Base-by-base conservation (phyloP, 257 asterid genomes). In the Primulina huaijiensis region DNA sequence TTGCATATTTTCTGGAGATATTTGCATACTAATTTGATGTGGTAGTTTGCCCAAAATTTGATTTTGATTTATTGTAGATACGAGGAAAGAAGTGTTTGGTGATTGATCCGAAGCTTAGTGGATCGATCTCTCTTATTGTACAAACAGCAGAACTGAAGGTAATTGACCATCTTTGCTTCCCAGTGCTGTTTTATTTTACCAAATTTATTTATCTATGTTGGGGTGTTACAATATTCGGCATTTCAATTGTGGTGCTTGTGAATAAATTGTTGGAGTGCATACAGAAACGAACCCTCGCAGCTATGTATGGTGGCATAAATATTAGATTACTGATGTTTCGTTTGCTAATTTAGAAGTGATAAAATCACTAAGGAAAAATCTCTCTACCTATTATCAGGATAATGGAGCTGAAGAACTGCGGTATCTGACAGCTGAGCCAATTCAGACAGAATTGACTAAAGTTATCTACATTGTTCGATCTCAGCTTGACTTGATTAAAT, bases 41-140 rank as follows among this genome's bases (percentile, higher is more conserved):
- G n/a, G 37, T 64, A 38, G 8, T 33, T 20, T 27, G 23, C 70
- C 73, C 29, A 21, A 69, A 17, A 14, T 71, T 46, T 67, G 8
- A 34, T 30, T 60, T 76, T 12, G 67, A 8, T 19, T 62, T 20
- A 33, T 43, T 74, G 7, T 67, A 94, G 99, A 81, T 94, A 85
- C 88, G 96, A 70, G 99, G 99, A 57, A 93, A 89, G 57, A 94
- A 94, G 81, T 94, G 97, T 81, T 83, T 94, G 77, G 92, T 89
- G 58, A 81, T 94, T 77, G 99, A 94, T 77, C 97, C 94, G 67
- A 91, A 94, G 87, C 97, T 91, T 53, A 81, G 97, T 35, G 99
- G 99, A 5, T 83, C 99, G 37, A 90, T 94, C 65, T 91, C 97
- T 19, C 82, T 86, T 55, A 84, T 94, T 64, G 81, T 91, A 70